Evolutionary conservation across 805 yeast species (phyloP).

Genomic region (Kodamaea neixiangensis): DNA sequence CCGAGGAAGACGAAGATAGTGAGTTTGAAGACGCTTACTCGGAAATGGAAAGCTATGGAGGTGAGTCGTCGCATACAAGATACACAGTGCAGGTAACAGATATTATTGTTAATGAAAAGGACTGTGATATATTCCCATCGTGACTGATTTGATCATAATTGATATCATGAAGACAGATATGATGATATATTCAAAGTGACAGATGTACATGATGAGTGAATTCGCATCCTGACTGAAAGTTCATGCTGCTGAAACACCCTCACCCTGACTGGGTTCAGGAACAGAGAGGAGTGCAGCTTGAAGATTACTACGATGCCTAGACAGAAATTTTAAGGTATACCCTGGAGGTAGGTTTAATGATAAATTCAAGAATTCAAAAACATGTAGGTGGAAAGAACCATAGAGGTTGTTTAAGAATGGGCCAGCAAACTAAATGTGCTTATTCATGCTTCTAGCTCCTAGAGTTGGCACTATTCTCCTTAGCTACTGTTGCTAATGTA

Average conservation of each 20-base stretch:
- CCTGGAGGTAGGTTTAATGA: background rate
- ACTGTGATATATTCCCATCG: constrained; percentile 29
- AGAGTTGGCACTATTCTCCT: too few species aligned
- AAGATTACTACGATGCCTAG: background rate
- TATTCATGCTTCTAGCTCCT: too few species aligned
- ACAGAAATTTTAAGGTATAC: background rate
- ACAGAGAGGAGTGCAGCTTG: background rate
- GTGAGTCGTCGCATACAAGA: constrained; percentile 21
- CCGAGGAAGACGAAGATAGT: constrained; percentile 23
- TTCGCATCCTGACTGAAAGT: too few species aligned
- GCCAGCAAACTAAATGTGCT: too few species aligned
- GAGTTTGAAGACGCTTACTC: constrained; percentile 11
- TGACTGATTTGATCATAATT: too few species aligned
- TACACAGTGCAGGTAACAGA: constrained; percentile 46
- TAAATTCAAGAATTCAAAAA: background rate
- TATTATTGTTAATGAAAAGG: constrained; percentile 38
- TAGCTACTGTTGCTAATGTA: too few species aligned
- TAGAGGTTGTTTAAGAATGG: too few species aligned
- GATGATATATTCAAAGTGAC: too few species aligned
- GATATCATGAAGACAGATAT: too few species aligned
- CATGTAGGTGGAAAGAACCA: too few species aligned
- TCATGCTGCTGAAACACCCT: constrained; percentile 30
- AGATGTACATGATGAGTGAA: too few species aligned
- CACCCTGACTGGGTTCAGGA: constrained; percentile 11
- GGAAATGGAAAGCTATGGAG: constrained; percentile 21